Evolutionary conservation across 805 yeast genomes (phyloP), one percentile per base, ranked within the genome.

Genomic region (Metschnikowia proteae): DNA sequence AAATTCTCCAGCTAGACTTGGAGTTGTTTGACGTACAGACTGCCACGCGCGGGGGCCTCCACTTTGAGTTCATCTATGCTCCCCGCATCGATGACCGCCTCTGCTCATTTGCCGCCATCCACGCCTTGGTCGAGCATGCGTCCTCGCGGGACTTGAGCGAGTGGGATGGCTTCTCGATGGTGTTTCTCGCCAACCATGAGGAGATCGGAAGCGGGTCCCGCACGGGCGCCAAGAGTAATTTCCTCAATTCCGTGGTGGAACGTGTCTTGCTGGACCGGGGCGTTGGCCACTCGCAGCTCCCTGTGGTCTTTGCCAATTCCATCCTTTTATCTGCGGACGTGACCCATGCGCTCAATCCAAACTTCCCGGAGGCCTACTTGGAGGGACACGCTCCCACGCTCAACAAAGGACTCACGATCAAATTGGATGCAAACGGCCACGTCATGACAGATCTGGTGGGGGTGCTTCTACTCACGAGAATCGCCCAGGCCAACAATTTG

Each of bases 301-400:
- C 41, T 3, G 44, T 56, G 11, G 59, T 58, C 2, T 66, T 51
- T 46, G 67, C 71, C 28, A 70, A 69, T 49, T 63, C 73, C 10
- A 45, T 71, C 3, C 43, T 71, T 13, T 52, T 73, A 22, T 71
- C 76, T 3, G 72, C 75, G 2, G 78, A 73, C 52, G 76, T 72
- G 6, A 73, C 76, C 3, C 78, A 72, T 51, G 67, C 69, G 5
- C 50, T 73, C 38, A 73, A 73, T 53, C 77, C 77, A 8, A 72
- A 72, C 54, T 73, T 71, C 53, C 49, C 55, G 22, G 51, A 56
- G 13, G 66, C 55, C 0, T 70, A 71, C 50, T 56, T 72, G 39
- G 60, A 62, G 17, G 54, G 57, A 23, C 68, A 71, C 56, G 63
- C 47, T 36, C 76, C 77, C 2, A 43, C 68, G 8, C 75, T 72